These are phyloP conservation scores for Diaporthe velutina DNA, from an alignment of 2,329 filamentous ascomycete species.

Conservation along the genomic window DNA sequence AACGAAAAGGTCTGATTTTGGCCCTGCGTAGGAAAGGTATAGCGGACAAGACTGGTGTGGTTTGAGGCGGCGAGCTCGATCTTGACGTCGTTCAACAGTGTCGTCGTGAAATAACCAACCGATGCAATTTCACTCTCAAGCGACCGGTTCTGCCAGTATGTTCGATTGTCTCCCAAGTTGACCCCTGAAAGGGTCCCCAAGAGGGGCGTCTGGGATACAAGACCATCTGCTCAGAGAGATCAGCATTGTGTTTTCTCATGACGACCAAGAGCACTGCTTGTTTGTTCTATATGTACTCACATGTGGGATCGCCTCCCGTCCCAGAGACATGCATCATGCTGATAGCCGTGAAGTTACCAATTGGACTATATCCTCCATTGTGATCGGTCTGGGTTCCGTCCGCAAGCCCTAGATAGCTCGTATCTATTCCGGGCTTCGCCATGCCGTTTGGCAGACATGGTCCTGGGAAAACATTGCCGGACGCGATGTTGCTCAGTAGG, in stretches of 20 bases:
- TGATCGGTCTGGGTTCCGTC: constrained; percentile 21
- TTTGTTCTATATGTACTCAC: background rate
- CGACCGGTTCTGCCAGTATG: constrained; percentile 32
- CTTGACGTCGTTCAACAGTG: constrained; percentile 28
- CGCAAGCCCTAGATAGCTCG: constrained; percentile 22
- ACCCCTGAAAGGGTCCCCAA: constrained; percentile 8
- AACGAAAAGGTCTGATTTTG: constrained; percentile 4
- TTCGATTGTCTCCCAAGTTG: constrained; percentile 33
- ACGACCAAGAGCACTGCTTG: background rate
- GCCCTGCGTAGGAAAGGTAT: constrained; percentile 21
- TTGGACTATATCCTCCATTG: constrained; percentile 34
- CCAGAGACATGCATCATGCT: constrained; percentile 35
- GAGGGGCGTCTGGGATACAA: constrained; percentile 31
- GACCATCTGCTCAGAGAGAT: background rate
- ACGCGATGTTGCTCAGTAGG: constrained; percentile 11
- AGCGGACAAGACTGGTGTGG: constrained; percentile 30
- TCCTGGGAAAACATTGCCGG: constrained; percentile 31
- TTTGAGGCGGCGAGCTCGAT: constrained; percentile 33
- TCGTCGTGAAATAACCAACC: constrained; percentile 32
- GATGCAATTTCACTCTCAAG: constrained; percentile 31
- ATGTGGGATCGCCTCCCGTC: constrained; percentile 32
- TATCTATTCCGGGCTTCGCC: constrained; percentile 36
- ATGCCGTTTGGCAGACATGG: constrained; percentile 26
- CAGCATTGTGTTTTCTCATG: background rate
- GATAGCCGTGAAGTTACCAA: constrained; percentile 33